Evolutionary conservation across 2,329 filamentous ascomycete species (phyloP).

Genomic region (Aspergillus candidus): DNA sequence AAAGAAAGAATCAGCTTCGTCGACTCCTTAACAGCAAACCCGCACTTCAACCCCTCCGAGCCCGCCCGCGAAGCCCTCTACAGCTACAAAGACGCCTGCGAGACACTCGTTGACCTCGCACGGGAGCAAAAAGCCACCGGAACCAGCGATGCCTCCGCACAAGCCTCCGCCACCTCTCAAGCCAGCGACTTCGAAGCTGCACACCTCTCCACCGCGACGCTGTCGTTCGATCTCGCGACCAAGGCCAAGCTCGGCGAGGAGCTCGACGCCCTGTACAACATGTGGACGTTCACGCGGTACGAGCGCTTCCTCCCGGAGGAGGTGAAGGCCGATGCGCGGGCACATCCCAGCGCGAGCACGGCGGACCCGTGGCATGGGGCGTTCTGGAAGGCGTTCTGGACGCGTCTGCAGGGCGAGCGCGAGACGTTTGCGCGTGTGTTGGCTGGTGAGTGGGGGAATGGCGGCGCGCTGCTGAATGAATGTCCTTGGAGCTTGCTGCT

Average conservation of each 20-base stretch:
- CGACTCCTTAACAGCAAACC: conserved; percentile 1
- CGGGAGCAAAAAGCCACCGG: neutral
- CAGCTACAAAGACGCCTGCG: conserved; percentile 6
- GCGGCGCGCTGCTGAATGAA: neutral
- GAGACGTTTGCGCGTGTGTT: conserved; percentile 6
- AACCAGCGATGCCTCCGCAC: neutral
- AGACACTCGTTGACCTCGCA: conserved; percentile 1
- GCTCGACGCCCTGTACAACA: conserved; percentile 9
- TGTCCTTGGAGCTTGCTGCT: conserved; percentile 9
- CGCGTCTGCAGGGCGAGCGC: conserved; percentile 9
- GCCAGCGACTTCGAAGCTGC: conserved; percentile 3
- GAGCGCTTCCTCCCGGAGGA: conserved; percentile 7
- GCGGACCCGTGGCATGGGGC: conserved; percentile 9
- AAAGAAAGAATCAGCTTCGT: conserved; percentile 8
- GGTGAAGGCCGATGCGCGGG: neutral
- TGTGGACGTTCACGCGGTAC: conserved; percentile 9
- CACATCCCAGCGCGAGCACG: conserved; percentile 2
- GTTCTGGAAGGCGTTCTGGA: conserved; percentile 11
- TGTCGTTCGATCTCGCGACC: conserved; percentile 11
- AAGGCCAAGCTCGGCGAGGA: conserved; percentile 13
- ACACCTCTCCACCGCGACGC: neutral
- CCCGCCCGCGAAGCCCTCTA: neutral
- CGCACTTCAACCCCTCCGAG: conserved; percentile 2
- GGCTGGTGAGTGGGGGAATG: neutral
- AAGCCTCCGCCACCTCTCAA: neutral